A percentile compares a stretch with the other conserved stretches of the same genome.
Evolutionary conservation across 768 basidiomycete species (phyloP).

Genomic region (Trametes punicea): DNA sequence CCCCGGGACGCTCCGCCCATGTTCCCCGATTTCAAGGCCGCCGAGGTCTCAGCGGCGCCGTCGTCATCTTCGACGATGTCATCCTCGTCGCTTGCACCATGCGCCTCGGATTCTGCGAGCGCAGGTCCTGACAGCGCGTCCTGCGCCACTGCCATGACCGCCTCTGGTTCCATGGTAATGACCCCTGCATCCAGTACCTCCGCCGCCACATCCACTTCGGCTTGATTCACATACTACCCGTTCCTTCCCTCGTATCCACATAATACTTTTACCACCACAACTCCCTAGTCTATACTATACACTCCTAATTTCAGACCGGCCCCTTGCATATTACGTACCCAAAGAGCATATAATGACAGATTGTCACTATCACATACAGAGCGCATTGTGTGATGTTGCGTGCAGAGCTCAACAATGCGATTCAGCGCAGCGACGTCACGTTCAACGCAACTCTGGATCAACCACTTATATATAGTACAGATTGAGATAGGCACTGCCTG

Average conservation of each 20-base stretch:
- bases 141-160: not conserved
- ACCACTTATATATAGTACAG: not conserved
- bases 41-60: not conserved
- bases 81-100: not conserved
- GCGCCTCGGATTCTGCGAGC: not conserved
- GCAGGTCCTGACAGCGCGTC: not conserved
- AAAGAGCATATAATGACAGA: no score
- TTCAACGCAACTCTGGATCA: not conserved
- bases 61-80: not conserved
- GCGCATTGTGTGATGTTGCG: no score
- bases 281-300: not conserved
- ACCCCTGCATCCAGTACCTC: not conserved
- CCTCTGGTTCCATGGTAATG: not conserved
- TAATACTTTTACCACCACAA: not conserved
- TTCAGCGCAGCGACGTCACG: no score
- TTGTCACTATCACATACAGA: no score
- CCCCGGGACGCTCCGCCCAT: slow-evolving; percentile 5
- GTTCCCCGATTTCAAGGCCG: slow-evolving; percentile 6
- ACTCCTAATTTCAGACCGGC: not conserved
- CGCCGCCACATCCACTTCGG: not conserved
- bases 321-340: no score
- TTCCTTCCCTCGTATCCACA: not conserved
- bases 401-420: no score
- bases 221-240: not conserved
- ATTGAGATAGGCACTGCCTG: not conserved